Base-by-base conservation (phyloP, 495 filamentous ascomycete species). In the Copromyces sp. region DNA sequence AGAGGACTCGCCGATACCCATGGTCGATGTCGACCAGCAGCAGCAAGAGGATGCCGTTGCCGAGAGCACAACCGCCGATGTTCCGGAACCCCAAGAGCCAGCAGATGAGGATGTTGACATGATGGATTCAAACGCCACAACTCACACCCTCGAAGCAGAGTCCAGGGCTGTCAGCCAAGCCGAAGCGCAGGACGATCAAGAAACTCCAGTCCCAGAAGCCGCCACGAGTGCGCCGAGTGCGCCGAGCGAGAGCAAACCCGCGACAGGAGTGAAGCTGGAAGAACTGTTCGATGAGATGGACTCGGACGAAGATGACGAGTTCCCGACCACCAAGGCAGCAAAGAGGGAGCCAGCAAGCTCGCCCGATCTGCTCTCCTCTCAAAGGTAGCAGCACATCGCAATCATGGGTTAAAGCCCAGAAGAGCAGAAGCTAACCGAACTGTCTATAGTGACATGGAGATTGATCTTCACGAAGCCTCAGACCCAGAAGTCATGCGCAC, bases 401-500 rank as follows among this genome's bases (percentile, higher is more conserved):
- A 29, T 2, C 11, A 12, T 14, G 20, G 2, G 4, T 29, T 24
- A 4, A 17, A 65, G 14, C 53, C 29, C 53, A 65, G 24, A 3
- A 65, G 2, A 35, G 2, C 29, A 65, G 29, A 65, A 9, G 29
- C 29, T 65, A 4, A 65, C 53, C 53, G 5, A 37, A 37, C 35
- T 5, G 24, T 17, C 8, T 47, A 17, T n/a, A 65, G 53, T 35
- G 53, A 65, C 53, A 65, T 65, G 53, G 53, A 65, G 7, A 65
- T 65, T 7, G 35, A 39, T 29, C 35, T 74, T 14, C 65, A 78
- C 24, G 79, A 76, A 40, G 80, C 81, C 69, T 91, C 91, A 1
- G 92, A 97, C 75, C 88, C 92, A 8, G 93, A 94, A 76, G 85
- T 94, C 16, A 91, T 98, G 89, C 87, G 92, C 72, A 90, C 89